Conservation (phyloP, 805 yeast species). For the Hanseniaspora guilliermondii region DNA sequence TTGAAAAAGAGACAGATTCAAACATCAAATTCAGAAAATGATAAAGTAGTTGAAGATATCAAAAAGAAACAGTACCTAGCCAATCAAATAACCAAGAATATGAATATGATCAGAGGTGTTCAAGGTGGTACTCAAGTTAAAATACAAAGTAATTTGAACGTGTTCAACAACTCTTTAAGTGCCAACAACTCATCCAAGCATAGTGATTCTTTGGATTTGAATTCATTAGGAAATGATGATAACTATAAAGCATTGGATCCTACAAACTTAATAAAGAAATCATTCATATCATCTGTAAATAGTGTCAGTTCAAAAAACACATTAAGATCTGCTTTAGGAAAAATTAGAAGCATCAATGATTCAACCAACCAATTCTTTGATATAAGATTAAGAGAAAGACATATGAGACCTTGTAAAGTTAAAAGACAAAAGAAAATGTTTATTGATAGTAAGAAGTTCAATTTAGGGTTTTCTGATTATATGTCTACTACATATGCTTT, state of each 20-base stretch:
- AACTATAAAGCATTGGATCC: background rate
- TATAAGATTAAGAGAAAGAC: constrained; percentile 6
- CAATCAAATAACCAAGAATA: background rate
- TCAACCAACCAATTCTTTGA: background rate
- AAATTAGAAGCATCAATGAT: background rate
- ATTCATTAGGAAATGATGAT: background rate
- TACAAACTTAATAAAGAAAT: background rate
- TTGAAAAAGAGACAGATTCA: background rate
- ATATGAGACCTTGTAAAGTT: constrained; percentile 13
- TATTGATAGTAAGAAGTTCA: background rate
- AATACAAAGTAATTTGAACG: background rate
- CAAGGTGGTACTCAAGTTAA: constrained; percentile 9
- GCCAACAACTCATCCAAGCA: background rate
- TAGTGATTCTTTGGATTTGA: background rate
- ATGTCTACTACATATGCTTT: constrained; percentile 9
- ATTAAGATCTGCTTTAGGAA: background rate
- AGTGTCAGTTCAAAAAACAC: background rate
- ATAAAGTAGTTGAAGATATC: background rate
- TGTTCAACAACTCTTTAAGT: constrained; percentile 4
- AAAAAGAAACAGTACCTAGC: background rate
- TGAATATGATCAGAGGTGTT: constrained; percentile 9
- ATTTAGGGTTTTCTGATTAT: constrained; percentile 6
- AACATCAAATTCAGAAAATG: background rate
- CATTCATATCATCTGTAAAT: background rate
- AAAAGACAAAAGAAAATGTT: constrained; percentile 3